These are phyloP conservation scores for Theileria annulata DNA, from an alignment of 169 alveolate species.

Conservation along the genomic window DNA sequence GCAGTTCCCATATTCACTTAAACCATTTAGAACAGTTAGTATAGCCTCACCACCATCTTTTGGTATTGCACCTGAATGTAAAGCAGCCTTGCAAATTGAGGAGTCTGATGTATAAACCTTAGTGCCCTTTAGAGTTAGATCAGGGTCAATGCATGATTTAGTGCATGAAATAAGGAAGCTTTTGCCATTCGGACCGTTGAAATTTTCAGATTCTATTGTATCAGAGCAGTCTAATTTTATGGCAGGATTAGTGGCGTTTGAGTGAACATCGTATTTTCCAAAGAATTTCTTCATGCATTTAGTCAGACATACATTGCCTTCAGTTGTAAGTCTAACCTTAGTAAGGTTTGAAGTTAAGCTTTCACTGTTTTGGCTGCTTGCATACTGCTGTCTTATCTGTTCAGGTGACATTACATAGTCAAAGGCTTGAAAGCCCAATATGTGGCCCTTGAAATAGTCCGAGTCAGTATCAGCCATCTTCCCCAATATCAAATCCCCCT, in stretches of 20 bases:
- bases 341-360: constrained; percentile 43
- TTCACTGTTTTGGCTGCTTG: constrained; percentile 21
- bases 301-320: constrained; percentile 64
- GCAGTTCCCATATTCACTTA: constrained; percentile 66
- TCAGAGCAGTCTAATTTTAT: constrained; percentile 55
- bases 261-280: constrained; percentile 17
- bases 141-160: constrained; percentile 68
- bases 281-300: constrained; percentile 52
- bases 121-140: constrained; percentile 68
- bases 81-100: constrained; percentile 88
- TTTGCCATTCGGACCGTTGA: constrained; percentile 75
- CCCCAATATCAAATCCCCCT: constrained; percentile 69
- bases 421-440: constrained; percentile 61
- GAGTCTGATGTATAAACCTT: constrained; percentile 83
- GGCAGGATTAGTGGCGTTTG: constrained; percentile 60
- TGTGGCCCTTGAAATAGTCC: constrained; percentile 76
- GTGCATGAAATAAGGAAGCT: constrained; percentile 70
- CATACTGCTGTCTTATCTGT: constrained; percentile 64
- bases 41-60: constrained; percentile 72
- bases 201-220: constrained; percentile 51
- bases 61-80: constrained; percentile 76
- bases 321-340: constrained; percentile 52
- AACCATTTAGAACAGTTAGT: constrained; percentile 69
- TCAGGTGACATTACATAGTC: constrained; percentile 77
- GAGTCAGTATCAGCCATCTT: constrained; percentile 67